A percentile compares a stretch with the other conserved stretches of the same genome.
Evolutionary conservation across 768 basidiomycete species (phyloP).

Genomic region (Lentinula sp.): DNA sequence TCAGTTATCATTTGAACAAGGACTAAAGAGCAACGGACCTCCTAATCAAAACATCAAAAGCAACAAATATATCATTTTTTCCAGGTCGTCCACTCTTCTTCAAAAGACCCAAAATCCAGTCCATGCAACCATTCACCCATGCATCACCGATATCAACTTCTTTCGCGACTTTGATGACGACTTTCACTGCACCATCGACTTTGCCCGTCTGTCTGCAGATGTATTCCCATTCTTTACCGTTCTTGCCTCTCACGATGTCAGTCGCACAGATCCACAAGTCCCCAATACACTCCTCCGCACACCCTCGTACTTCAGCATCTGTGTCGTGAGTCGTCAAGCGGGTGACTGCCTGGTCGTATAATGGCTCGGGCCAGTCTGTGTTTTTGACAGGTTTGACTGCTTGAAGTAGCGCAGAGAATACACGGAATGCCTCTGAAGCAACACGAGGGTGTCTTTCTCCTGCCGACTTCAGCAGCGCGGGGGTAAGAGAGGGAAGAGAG

Average conservation of each 20-base stretch:
- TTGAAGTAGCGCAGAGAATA: conserved; percentile 77
- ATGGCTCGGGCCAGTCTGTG: conserved; percentile 58
- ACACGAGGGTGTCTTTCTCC: conserved; percentile 85
- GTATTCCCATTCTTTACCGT: conserved; percentile 73
- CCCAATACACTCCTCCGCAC: conserved; percentile 78
- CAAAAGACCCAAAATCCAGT: conserved; percentile 70
- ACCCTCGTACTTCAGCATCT: conserved; percentile 82
- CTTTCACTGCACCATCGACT: conserved; percentile 70
- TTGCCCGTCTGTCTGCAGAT: conserved; percentile 68
- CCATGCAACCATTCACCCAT: conserved; percentile 79
- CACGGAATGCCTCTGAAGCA: conserved; percentile 82
- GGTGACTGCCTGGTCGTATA: conserved; percentile 70
- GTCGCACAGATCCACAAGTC: conserved; percentile 86
- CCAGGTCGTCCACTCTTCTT: conserved; percentile 75
- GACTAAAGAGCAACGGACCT: conserved; percentile 34
- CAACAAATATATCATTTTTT: conserved; percentile 75
- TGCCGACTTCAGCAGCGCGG: conserved; percentile 68
- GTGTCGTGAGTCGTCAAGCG: conserved; percentile 78
- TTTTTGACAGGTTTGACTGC: conserved; percentile 64
- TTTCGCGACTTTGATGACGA: conserved; percentile 77
- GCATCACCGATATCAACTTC: conserved; percentile 63
- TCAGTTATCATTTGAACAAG: neutral
- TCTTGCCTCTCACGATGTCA: conserved; percentile 57
- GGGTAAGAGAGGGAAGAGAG: conserved; percentile 62
- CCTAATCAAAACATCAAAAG: conserved; percentile 64